These are phyloP conservation scores for Xylaria venustula DNA, from an alignment of 495 filamentous ascomycete species.

Conservation along the genomic window DNA sequence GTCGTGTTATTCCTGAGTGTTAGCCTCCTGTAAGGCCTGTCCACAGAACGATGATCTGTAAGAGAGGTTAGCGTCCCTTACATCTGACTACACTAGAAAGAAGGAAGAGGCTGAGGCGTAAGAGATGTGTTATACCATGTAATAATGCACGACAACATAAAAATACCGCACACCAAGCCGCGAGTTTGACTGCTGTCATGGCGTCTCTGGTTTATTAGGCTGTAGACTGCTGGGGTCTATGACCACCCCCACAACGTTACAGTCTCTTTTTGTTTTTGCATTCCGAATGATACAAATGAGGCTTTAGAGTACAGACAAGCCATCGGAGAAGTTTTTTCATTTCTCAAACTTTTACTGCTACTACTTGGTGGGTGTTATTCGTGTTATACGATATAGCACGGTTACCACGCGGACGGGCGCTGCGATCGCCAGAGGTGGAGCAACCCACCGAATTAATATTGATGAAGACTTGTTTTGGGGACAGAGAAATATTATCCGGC, in stretches of 20 bases:
- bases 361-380: background rate
- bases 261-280: background rate
- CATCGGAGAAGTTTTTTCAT: background rate
- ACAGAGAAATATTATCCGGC: slow-evolving; percentile 10
- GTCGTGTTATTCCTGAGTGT: slow-evolving; percentile 1
- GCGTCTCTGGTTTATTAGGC: background rate
- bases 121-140: background rate
- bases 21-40: background rate
- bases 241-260: slow-evolving; percentile 1
- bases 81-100: background rate
- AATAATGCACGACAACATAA: background rate
- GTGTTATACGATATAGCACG: slow-evolving; percentile 2
- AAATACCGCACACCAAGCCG: slow-evolving; percentile 8
- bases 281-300: background rate
- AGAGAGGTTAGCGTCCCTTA: slow-evolving; percentile 6
- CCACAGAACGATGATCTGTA: background rate
- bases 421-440: slow-evolving; percentile 3
- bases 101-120: slow-evolving; percentile 5
- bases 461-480: slow-evolving; percentile 4
- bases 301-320: background rate
- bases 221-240: slow-evolving; percentile 3
- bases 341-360: background rate
- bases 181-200: background rate
- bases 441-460: slow-evolving; percentile 5
- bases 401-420: slow-evolving; percentile 5